Evolutionary conservation across 2,329 filamentous ascomycete genomes (phyloP).

Genomic region (Xylaria sp.): DNA sequence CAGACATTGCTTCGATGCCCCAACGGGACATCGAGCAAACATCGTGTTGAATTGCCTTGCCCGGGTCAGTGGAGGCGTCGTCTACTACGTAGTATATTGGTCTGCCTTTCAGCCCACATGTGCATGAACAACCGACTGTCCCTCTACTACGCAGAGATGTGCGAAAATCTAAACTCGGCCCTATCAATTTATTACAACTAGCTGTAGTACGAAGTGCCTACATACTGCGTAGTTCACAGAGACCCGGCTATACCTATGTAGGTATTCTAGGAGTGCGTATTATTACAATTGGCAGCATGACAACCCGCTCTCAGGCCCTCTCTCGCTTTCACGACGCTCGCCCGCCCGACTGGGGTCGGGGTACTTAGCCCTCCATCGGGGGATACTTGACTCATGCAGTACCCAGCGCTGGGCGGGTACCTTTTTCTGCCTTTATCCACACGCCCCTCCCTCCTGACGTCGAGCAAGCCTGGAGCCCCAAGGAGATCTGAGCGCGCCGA

Average conservation of each 20-base stretch:
- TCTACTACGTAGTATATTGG: not conserved
- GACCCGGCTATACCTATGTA: too few species aligned
- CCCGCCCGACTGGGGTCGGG: not conserved
- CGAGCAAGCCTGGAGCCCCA: slow-evolving; percentile 26
- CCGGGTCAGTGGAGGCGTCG: not conserved
- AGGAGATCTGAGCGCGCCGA: slow-evolving; percentile 2
- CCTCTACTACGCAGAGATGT: too few species aligned
- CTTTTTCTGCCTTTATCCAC: slow-evolving; percentile 22
- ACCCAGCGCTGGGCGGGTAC: slow-evolving; percentile 8
- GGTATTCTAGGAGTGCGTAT: too few species aligned
- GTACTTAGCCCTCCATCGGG: not conserved
- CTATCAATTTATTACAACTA: too few species aligned
- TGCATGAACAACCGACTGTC: not conserved
- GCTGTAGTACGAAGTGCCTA: not conserved
- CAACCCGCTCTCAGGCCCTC: not conserved
- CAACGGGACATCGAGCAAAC: too few species aligned
- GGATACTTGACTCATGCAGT: slow-evolving; percentile 2
- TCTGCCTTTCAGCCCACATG: not conserved
- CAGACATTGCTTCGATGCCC: too few species aligned
- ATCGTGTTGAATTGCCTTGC: not conserved
- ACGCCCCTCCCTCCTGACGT: slow-evolving; percentile 27
- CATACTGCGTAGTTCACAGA: not conserved
- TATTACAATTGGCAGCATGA: too few species aligned
- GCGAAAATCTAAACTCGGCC: too few species aligned
- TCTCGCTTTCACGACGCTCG: not conserved